phyloP scores from a whole-genome alignment of 2,329 filamentous ascomycete species.

The Harringtonia lauricola region DNA sequence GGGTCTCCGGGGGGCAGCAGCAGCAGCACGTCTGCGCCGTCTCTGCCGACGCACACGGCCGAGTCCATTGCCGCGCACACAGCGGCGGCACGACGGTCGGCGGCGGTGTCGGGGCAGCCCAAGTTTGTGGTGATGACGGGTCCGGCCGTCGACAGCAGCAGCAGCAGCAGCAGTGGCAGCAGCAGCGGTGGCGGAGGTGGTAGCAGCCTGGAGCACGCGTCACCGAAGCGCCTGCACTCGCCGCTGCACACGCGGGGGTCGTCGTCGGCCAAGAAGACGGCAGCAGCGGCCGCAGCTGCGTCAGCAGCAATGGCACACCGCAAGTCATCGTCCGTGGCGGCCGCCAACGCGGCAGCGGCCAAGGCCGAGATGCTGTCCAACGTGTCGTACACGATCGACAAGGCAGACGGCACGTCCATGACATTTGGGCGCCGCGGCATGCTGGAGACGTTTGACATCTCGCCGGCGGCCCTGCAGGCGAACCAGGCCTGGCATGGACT shows the following conservation, averaged over 20 bases:
- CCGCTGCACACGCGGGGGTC: not conserved
- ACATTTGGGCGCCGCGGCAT: not conserved
- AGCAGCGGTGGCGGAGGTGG: not conserved
- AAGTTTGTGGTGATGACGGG: constrained; percentile 4
- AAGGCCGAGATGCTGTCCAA: constrained; percentile 2
- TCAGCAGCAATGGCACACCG: no score
- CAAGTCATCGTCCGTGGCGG: not conserved
- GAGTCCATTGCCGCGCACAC: constrained; percentile 2
- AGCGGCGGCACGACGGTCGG: not conserved
- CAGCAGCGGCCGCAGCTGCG: no score
- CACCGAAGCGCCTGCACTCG: not conserved
- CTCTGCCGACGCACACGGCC: not conserved
- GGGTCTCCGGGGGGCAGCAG: not conserved
- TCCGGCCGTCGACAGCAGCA: not conserved
- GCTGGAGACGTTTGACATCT: constrained; percentile 1
- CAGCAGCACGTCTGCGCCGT: not conserved
- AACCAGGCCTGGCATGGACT: not conserved
- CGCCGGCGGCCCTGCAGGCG: not conserved
- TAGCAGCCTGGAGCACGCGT: not conserved
- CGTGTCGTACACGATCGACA: constrained; percentile 3
- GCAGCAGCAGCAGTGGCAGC: not conserved
- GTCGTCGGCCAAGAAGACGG: not conserved
- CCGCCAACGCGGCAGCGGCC: not conserved
- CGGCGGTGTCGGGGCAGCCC: not conserved
- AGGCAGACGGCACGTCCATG: constrained; percentile 1